Evolutionary conservation across 2,329 filamentous ascomycete genomes (phyloP), one percentile per base, ranked within the genome.

Genomic region (Aureobasidium melanogenum): DNA sequence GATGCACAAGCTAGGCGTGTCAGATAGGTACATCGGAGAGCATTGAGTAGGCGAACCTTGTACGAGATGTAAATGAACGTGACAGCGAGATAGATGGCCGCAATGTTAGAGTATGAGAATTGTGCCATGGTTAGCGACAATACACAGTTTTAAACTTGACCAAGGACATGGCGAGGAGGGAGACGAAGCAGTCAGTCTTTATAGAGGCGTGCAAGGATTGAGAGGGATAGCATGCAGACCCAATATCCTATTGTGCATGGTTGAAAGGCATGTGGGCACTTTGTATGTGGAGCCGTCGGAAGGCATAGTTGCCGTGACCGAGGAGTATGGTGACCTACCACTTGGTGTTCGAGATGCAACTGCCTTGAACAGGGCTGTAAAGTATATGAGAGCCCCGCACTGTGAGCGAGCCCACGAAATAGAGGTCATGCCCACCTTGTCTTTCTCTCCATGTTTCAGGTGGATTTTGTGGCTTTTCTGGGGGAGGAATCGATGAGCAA

Each of bases 221-320:
- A 17, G 32, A 28, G 34, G 19, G 10, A 52, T 26, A 28, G 15
- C 14, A 26, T 28, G n/a, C 28, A 50, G 46, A 8, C 30, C 19
- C 48, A 38, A 14, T 19, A 51, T 3, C 14, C 39, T 5, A 30
- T 22, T 7, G 15, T 41, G 39, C 19, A 41, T 19, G 28, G 38
- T 46, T n/a, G 15, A 22, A 34, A 22, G 26, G 28, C 39, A 56
- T 46, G 52, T 46, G 39, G 52, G 38, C 52, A 34, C 26, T 10
- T 36, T 56, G 51, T 32, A 56, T 56, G 52, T 56, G 52, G 52
- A 56, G 52, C 52, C 52, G 52, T 39, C 38, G 39, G 52, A 32
- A 24, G 39, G 2, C 28, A 44, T 34, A 1, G 14, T 5, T 34
- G n/a, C 54, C 39, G 54, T 26, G 9, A 22, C 28, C 41, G 39